A percentile compares a stretch with the other conserved stretches of the same genome.
Evolutionary conservation across 371 early-diverging fungal genomes (phyloP).

Genomic region (Rhizopus delemar): DNA sequence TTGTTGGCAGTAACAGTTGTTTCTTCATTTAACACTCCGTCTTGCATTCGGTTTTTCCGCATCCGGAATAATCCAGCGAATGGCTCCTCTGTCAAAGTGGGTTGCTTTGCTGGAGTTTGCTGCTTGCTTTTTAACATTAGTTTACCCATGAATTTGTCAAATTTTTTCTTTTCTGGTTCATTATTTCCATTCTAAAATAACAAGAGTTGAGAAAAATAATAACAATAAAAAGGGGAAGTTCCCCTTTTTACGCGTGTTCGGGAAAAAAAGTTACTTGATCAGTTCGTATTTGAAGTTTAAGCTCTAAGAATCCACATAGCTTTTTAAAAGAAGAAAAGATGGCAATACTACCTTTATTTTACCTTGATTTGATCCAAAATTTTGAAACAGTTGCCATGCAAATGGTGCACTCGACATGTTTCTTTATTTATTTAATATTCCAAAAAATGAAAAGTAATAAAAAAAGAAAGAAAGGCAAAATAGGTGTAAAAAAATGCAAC

Average conservation of each 20-base stretch:
- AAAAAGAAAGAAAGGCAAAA: background rate
- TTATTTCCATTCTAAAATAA: background rate
- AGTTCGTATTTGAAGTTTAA: background rate
- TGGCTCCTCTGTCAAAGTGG: constrained; percentile 16
- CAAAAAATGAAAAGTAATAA: background rate
- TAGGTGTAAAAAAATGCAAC: background rate
- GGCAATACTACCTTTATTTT: background rate
- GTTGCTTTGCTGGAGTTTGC: background rate
- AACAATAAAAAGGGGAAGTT: no score
- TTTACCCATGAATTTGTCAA: constrained; percentile 42
- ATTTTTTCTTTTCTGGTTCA: constrained; percentile 17
- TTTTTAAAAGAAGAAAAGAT: background rate
- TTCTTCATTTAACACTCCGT: background rate
- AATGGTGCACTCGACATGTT: background rate
- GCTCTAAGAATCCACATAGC: background rate
- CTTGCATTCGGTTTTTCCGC: constrained; percentile 12
- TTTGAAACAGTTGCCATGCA: constrained; percentile 9
- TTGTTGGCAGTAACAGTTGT: background rate
- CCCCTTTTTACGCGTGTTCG: no score
- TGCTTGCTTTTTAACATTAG: constrained; percentile 28
- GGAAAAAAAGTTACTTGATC: background rate
- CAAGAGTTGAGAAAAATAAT: background rate
- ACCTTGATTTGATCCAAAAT: background rate
- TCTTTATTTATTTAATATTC: background rate
- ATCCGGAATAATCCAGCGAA: constrained; percentile 12